These are phyloP conservation scores for Hymenoscyphus repandus DNA, from an alignment of 2,329 filamentous ascomycete genomes.

Conservation along the genomic window DNA sequence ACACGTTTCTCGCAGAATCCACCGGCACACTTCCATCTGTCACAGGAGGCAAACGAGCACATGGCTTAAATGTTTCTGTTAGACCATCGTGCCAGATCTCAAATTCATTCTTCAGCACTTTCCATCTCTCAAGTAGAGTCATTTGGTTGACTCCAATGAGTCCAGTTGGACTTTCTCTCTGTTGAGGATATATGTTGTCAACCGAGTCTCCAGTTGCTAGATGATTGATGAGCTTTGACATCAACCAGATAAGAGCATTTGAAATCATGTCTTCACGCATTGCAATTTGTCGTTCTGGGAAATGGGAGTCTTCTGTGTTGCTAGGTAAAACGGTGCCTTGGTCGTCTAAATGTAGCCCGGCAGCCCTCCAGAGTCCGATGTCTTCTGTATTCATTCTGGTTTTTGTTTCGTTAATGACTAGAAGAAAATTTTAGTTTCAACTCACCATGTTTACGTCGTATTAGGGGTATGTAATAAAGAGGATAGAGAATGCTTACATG, in stretches of 20 bases:
- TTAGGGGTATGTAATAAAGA: not conserved
- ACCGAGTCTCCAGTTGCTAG: constrained; percentile 52
- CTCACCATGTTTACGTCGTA: not conserved
- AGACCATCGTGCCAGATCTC: constrained; percentile 54
- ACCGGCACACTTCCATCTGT: constrained; percentile 17
- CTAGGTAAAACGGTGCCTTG: constrained; percentile 45
- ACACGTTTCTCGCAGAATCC: constrained; percentile 34
- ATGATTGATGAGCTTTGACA: constrained; percentile 62
- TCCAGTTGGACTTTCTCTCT: constrained; percentile 34
- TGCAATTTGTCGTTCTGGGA: constrained; percentile 39
- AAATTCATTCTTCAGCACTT: constrained; percentile 49
- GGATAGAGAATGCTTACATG: constrained; percentile 38
- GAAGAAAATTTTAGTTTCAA: not conserved
- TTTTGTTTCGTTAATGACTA: constrained; percentile 53
- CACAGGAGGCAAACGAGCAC: constrained; percentile 41
- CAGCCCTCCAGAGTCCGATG: constrained; percentile 57
- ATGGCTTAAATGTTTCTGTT: constrained; percentile 54
- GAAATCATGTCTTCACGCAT: constrained; percentile 60
- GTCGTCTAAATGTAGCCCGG: constrained; percentile 52
- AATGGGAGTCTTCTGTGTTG: constrained; percentile 34
- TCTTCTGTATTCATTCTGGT: constrained; percentile 59
- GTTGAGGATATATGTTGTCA: constrained; percentile 30
- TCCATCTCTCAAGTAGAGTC: constrained; percentile 46
- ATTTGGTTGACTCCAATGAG: constrained; percentile 43
- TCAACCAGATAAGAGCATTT: constrained; percentile 61